Conservation (phyloP, 768 basidiomycete species). For the Tephrocybe sp. region DNA sequence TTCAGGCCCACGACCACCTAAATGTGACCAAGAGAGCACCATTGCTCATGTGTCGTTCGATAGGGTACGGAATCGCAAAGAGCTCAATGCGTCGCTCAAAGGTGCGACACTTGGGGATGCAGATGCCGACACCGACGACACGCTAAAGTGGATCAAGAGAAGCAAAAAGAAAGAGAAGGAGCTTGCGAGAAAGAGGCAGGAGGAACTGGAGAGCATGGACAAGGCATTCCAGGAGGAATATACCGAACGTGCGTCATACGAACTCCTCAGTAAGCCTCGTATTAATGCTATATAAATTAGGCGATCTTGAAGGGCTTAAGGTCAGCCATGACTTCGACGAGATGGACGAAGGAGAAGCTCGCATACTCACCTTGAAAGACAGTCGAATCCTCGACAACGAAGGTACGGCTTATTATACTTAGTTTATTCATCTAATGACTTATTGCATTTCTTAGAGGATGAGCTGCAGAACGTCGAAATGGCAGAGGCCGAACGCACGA, state of each 20-base stretch:
- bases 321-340: slow-evolving; percentile 94
- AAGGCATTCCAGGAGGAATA: slow-evolving; percentile 76
- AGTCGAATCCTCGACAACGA: slow-evolving; percentile 93
- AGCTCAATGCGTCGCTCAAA: slow-evolving; percentile 89
- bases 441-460: slow-evolving; percentile 67
- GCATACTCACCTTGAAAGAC: slow-evolving; percentile 96
- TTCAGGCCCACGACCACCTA: slow-evolving; percentile 32
- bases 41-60: slow-evolving; percentile 44
- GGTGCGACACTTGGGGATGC: slow-evolving; percentile 90
- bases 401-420: slow-evolving; percentile 46
- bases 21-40: slow-evolving; percentile 24
- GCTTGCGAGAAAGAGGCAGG: slow-evolving; percentile 77
- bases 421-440: slow-evolving; percentile 1
- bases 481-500: slow-evolving; percentile 81
- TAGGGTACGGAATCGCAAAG: slow-evolving; percentile 92
- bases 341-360: slow-evolving; percentile 91
- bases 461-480: slow-evolving; percentile 95
- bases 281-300: slow-evolving; percentile 35
- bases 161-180: slow-evolving; percentile 91
- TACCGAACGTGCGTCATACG: slow-evolving; percentile 69
- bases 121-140: slow-evolving; percentile 75
- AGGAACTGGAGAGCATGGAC: slow-evolving; percentile 85
- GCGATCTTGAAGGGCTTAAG: slow-evolving; percentile 91
- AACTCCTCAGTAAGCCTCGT: neutral
- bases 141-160: slow-evolving; percentile 88